Conservation (phyloP, 805 yeast genomes). For the Sugiyamaella americana region DNA sequence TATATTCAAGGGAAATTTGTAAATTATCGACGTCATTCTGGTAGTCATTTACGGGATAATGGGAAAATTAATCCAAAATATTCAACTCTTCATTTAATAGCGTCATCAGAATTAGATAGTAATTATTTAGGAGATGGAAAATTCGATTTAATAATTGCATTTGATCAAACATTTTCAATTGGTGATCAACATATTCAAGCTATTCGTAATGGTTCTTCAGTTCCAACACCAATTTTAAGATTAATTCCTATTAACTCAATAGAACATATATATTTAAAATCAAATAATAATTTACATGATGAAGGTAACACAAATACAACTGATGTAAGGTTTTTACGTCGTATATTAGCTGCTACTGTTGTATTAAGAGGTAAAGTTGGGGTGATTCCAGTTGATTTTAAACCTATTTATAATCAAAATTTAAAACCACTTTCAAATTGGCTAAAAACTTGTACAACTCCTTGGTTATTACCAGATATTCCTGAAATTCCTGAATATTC, state of each 20-base stretch:
- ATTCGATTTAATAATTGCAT: conserved; percentile 56
- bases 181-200: conserved; percentile 31
- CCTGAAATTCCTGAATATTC: conserved; percentile 56
- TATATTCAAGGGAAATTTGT: conserved; percentile 65
- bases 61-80: conserved; percentile 16
- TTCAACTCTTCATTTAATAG: conserved; percentile 40
- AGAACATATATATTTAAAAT: conserved; percentile 55
- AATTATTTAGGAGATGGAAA: conserved; percentile 17
- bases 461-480: conserved; percentile 80
- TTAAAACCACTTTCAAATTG: conserved; percentile 58
- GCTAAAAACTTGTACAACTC: conserved; percentile 41
- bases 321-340: conserved; percentile 47
- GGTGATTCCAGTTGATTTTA: conserved; percentile 66
- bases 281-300: conserved; percentile 16
- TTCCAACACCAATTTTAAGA: conserved; percentile 51
- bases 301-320: conserved; percentile 17
- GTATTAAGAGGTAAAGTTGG: conserved; percentile 80
- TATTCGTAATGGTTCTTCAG: conserved; percentile 22
- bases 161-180: conserved; percentile 57
- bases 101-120: conserved; percentile 34
- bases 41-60: conserved; percentile 51
- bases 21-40: conserved; percentile 61
- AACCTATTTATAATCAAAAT: conserved; percentile 66
- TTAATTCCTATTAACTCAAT: conserved; percentile 73
- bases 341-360: conserved; percentile 74